Evolutionary conservation across 2,329 filamentous ascomycete species (phyloP).

Genomic region (Ilyonectria robusta): DNA sequence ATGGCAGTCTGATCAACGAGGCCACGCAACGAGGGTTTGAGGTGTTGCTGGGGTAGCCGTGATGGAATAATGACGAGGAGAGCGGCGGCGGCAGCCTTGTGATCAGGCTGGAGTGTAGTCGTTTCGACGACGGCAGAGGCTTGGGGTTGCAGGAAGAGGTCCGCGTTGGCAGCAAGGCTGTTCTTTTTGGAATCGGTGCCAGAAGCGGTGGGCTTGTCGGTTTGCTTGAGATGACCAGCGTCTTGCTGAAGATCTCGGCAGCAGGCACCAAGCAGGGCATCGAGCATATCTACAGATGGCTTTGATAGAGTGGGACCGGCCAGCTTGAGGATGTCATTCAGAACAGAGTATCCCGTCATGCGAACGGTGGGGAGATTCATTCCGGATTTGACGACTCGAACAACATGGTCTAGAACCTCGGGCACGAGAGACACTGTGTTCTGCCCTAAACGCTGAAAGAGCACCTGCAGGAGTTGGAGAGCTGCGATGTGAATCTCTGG

Average conservation of each 20-base stretch:
- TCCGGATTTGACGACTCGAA: conserved; percentile 77
- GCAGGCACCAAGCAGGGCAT: conserved; percentile 74
- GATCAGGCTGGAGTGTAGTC: conserved; percentile 57
- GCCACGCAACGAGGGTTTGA: conserved; percentile 80
- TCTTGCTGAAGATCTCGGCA: conserved; percentile 80
- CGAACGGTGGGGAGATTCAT: conserved; percentile 70
- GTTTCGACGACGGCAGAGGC: conserved; percentile 50
- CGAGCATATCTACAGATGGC: conserved; percentile 73
- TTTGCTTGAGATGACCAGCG: conserved; percentile 61
- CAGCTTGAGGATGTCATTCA: conserved; percentile 70
- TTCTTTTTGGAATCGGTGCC: conserved; percentile 55
- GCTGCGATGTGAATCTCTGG: conserved; percentile 81
- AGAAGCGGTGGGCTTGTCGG: conserved; percentile 51
- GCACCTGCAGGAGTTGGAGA: conserved; percentile 71
- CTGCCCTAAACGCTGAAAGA: conserved; percentile 71
- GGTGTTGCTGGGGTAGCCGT: conserved; percentile 73
- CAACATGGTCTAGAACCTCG: conserved; percentile 78
- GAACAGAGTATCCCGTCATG: conserved; percentile 70
- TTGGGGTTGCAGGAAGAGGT: conserved; percentile 74
- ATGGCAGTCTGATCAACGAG: conserved; percentile 88
- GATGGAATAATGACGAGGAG: conserved; percentile 76
- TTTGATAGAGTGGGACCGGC: conserved; percentile 78
- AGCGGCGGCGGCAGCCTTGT: conserved; percentile 69
- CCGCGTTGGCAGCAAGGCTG: conserved; percentile 72
- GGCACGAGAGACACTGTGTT: conserved; percentile 73